Percentiles rank a stretch among this genome's conserved stretches.
These are phyloP conservation scores for Pelagophyceae sp. DNA, from an alignment of 352 stramenopile species.

Conservation along the genomic window DNA sequence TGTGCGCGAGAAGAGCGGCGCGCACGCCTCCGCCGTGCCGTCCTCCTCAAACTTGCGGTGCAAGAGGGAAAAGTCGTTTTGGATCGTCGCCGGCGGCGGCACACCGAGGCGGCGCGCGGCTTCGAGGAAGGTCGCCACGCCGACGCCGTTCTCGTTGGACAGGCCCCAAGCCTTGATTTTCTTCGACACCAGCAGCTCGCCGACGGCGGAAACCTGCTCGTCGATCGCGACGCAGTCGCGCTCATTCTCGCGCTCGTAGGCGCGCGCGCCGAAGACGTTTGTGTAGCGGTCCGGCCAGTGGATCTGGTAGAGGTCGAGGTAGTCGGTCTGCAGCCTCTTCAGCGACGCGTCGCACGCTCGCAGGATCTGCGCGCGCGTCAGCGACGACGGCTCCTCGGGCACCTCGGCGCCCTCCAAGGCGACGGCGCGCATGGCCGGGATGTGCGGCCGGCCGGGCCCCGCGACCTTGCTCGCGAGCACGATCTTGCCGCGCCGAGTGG, in stretches of 20 bases:
- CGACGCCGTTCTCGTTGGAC: slow-evolving; percentile 50
- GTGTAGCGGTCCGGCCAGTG: slow-evolving; percentile 46
- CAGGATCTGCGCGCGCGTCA: slow-evolving; percentile 39
- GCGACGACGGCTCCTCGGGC: slow-evolving; percentile 25
- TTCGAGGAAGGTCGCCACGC: slow-evolving; percentile 38
- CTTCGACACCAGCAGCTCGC: slow-evolving; percentile 43
- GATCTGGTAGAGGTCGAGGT: slow-evolving; percentile 48
- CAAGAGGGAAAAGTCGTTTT: slow-evolving; percentile 32
- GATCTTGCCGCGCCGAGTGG: slow-evolving; percentile 28
- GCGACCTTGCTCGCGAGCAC: slow-evolving; percentile 41
- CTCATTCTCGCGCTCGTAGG: slow-evolving; percentile 37
- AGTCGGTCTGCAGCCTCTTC: slow-evolving; percentile 45
- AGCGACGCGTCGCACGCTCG: slow-evolving; percentile 42
- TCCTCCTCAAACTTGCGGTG: slow-evolving; percentile 33
- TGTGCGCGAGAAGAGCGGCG: neutral
- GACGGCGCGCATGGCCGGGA: slow-evolving; percentile 27
- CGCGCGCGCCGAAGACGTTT: slow-evolving; percentile 30
- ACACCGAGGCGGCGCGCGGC: slow-evolving; percentile 29
- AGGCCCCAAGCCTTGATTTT: slow-evolving; percentile 49
- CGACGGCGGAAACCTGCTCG: slow-evolving; percentile 44
- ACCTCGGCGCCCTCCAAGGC: slow-evolving; percentile 22
- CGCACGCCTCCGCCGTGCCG: slow-evolving; percentile 12
- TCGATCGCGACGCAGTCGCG: slow-evolving; percentile 41
- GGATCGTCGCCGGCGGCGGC: slow-evolving; percentile 24
- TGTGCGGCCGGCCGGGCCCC: slow-evolving; percentile 25